Percentiles rank a stretch among this genome's conserved stretches.
Evolutionary conservation across 2,329 filamentous ascomycete genomes (phyloP).

Genomic region (Fusarium sambucinum): DNA sequence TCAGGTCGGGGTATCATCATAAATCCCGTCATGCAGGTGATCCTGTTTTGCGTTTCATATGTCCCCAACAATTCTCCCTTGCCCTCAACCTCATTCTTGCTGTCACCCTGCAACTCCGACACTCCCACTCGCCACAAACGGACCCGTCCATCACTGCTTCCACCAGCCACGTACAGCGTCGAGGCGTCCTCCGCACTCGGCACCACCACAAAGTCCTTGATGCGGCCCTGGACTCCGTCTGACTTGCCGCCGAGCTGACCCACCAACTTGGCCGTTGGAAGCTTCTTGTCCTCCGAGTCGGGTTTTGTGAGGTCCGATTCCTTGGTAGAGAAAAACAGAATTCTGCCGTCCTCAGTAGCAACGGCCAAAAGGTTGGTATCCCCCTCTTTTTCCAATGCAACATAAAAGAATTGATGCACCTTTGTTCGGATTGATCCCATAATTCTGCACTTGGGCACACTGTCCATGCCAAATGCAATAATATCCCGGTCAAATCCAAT

Average conservation of each 20-base stretch:
- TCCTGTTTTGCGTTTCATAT: constrained; percentile 87
- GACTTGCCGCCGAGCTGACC: constrained; percentile 83
- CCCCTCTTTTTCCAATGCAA: constrained; percentile 63
- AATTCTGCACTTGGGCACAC: constrained; percentile 80
- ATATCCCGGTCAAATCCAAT: constrained; percentile 90
- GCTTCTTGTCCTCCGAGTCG: constrained; percentile 48
- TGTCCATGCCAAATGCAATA: constrained; percentile 89
- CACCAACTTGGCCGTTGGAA: constrained; percentile 73
- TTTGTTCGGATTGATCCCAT: constrained; percentile 78
- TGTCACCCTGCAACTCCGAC: constrained; percentile 56
- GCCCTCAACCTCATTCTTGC: constrained; percentile 46
- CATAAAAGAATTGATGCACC: constrained; percentile 83
- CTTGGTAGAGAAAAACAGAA: constrained; percentile 84
- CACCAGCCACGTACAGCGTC: constrained; percentile 73
- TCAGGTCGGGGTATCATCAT: constrained; percentile 80
- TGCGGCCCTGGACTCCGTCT: constrained; percentile 74
- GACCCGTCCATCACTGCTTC: constrained; percentile 87
- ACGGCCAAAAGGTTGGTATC: constrained; percentile 72
- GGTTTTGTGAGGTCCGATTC: constrained; percentile 58
- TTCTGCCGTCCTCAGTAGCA: constrained; percentile 89
- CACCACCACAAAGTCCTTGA: constrained; percentile 89
- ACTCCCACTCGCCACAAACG: constrained; percentile 76
- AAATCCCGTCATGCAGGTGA: constrained; percentile 90
- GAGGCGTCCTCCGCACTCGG: constrained; percentile 55
- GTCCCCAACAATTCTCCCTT: constrained; percentile 70